phyloP scores from a whole-genome alignment of 345 rosid species.

The Melastoma malabathricum region DNA sequence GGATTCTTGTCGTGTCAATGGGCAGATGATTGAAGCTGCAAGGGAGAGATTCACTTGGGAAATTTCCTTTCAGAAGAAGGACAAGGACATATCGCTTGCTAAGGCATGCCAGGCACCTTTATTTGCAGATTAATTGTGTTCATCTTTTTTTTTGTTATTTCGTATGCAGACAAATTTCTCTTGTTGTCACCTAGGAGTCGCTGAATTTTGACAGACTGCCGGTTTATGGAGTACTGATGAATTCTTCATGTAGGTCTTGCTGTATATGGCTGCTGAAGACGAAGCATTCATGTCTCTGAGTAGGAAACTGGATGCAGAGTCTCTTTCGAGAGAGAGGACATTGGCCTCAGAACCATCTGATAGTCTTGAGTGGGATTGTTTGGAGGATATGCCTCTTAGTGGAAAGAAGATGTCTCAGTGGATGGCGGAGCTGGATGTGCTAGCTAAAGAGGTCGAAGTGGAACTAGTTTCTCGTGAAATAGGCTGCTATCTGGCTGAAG shows the following conservation, averaged over 20 bases:
- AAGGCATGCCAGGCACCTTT: slow-evolving; percentile 26
- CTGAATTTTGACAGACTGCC: not conserved
- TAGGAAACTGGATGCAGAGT: slow-evolving; percentile 46
- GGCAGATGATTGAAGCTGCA: slow-evolving; percentile 49
- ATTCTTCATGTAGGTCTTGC: slow-evolving; percentile 38
- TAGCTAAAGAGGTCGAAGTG: slow-evolving; percentile 74
- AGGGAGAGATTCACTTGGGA: slow-evolving; percentile 56
- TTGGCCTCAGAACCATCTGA: slow-evolving; percentile 20
- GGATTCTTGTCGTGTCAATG: slow-evolving; percentile 8
- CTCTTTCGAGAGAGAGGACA: slow-evolving; percentile 35
- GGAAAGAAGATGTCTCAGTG: slow-evolving; percentile 55
- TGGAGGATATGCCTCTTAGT: slow-evolving; percentile 47
- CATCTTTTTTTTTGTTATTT: too few relatives aligned
- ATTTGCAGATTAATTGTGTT: too few relatives aligned
- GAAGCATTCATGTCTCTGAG: slow-evolving; percentile 54
- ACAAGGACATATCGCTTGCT: slow-evolving; percentile 64
- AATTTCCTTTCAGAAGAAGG: slow-evolving; percentile 64
- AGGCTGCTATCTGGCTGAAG: slow-evolving; percentile 65
- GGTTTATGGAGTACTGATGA: not conserved
- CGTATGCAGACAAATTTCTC: too few relatives aligned
- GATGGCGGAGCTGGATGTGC: slow-evolving; percentile 47
- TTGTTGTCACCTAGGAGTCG: too few relatives aligned
- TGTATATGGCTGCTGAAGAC: slow-evolving; percentile 83
- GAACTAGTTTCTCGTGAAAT: slow-evolving; percentile 69
- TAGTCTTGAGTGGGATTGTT: slow-evolving; percentile 24